Evolutionary conservation across 352 stramenopile genomes (phyloP).

Genomic region (Phytophthora syringae): DNA sequence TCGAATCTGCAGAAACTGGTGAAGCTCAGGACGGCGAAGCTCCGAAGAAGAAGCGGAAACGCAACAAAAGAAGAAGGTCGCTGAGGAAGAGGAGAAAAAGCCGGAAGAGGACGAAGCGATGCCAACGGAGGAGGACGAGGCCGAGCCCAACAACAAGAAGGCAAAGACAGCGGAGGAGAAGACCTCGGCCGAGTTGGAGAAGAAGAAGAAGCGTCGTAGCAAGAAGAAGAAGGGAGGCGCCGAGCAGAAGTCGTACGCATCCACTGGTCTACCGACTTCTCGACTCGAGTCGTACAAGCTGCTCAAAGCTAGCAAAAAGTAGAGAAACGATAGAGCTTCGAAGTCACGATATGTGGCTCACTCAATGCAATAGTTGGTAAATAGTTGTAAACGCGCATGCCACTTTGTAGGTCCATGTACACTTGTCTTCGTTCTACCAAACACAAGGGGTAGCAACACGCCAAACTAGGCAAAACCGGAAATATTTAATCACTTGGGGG

Average conservation of each 20-base stretch:
- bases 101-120: constrained; percentile 22
- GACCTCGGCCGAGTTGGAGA: constrained; percentile 21
- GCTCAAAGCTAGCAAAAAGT: constrained; percentile 69
- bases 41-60: constrained; percentile 77
- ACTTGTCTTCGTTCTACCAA: too few species aligned
- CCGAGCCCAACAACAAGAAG: constrained; percentile 51
- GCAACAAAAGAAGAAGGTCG: constrained; percentile 63
- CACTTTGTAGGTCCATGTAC: too few species aligned
- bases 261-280: constrained; percentile 71
- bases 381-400: too few species aligned
- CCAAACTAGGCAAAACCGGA: constrained; percentile 34
- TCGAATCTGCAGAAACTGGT: constrained; percentile 19
- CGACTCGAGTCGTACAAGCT: constrained; percentile 87
- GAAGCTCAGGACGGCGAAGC: constrained; percentile 24
- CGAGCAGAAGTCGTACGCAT: constrained; percentile 50
- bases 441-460: too few species aligned
- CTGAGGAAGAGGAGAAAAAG: constrained; percentile 22
- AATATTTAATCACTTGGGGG: constrained; percentile 43
- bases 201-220: constrained; percentile 66
- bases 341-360: background rate
- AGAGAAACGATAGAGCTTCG: constrained; percentile 20
- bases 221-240: constrained; percentile 65
- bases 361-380: constrained; percentile 7
- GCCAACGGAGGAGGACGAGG: constrained; percentile 8
- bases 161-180: constrained; percentile 22